Evolutionary conservation across 306 rosid species (phyloP).

Genomic region (Pyrus pyrifolia): DNA sequence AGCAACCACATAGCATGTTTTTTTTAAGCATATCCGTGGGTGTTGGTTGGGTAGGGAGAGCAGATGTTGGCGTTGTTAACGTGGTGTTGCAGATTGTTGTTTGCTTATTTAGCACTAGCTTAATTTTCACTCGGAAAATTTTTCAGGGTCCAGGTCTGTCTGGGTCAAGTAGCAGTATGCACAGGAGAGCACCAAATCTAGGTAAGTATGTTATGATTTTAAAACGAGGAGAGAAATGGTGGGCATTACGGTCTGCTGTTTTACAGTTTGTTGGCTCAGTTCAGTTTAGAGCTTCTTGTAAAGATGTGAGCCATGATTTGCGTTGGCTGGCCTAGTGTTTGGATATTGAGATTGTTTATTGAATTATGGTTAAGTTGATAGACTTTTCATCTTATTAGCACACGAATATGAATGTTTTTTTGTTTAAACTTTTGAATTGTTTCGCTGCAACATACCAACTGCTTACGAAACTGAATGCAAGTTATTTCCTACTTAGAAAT

Average conservation of each 20-base stretch:
- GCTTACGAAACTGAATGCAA: no score
- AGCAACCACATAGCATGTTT: slow-evolving; percentile 8
- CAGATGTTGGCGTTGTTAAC: slow-evolving; percentile 14
- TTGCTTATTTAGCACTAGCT: slow-evolving; percentile 36
- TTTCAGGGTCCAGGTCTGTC: slow-evolving; percentile 65
- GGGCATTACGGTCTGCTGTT: neutral
- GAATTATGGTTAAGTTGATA: neutral
- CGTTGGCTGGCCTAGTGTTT: neutral
- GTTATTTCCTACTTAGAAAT: no score
- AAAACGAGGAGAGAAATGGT: slow-evolving; percentile 13
- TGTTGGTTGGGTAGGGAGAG: slow-evolving; percentile 19
- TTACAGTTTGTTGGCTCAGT: slow-evolving; percentile 19
- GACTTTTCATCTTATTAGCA: neutral
- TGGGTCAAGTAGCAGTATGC: slow-evolving; percentile 49
- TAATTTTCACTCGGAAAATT: slow-evolving; percentile 47
- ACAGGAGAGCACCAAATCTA: slow-evolving; percentile 34
- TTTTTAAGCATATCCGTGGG: slow-evolving; percentile 12
- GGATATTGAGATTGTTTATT: neutral
- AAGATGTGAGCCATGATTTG: slow-evolving; percentile 25
- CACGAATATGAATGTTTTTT: neutral
- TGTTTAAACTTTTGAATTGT: neutral
- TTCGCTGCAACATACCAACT: neutral
- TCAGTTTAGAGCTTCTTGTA: slow-evolving; percentile 36
- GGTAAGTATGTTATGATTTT: slow-evolving; percentile 47
- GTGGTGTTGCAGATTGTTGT: slow-evolving; percentile 22